Evolutionary conservation across 441 rosid species (phyloP), one percentile per base, ranked within the genome.

Genomic region (Populus hybrid): DNA sequence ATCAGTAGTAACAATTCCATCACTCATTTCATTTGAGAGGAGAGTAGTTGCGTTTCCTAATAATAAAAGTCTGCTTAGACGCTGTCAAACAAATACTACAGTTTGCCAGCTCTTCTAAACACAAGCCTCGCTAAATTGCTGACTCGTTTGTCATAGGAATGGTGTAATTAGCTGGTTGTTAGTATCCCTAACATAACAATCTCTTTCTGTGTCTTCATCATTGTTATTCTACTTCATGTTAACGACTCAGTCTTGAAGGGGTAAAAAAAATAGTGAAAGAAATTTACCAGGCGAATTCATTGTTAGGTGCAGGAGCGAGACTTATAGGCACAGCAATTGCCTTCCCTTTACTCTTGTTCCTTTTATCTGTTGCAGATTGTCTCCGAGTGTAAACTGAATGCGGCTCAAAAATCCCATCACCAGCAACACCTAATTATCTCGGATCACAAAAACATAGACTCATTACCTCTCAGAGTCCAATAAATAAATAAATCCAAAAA

Each of bases 341-440:
- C 67, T 79, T 79, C 71, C 61, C 71, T 50, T 74, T 79, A 31
- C 70, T 20, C 75, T 18, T 53, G 20, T 74, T 74, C 70, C 71
- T 69, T 35, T 64, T 74, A 68, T 7, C 68, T 53, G 61, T 5
- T 56, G 38, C 76, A 67, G 81, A 68, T 28, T 68, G 59, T 74
- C 82, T 79, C 71, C 82, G 71, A 29, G 42, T 16, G 33, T 74
- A 79, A 69, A 79, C 82, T 45, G 82, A 64, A 40, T 33, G 65
- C 11, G 65, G 78, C 74, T 74, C 74, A 7, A 5, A 38, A 26
- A 7, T 63, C 61, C 40, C 70, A 59, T 1, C 33, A 50, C 53
- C 36, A 26, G 2, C 59, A 68, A 61, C 16, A 70, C 64, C 79
- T 77, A 40, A 53, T 53, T 53, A 73, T 6, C 79, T 28, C 70